These are phyloP conservation scores for Beauveria asiatica DNA, from an alignment of 2,329 filamentous ascomycete species.

Conservation along the genomic window DNA sequence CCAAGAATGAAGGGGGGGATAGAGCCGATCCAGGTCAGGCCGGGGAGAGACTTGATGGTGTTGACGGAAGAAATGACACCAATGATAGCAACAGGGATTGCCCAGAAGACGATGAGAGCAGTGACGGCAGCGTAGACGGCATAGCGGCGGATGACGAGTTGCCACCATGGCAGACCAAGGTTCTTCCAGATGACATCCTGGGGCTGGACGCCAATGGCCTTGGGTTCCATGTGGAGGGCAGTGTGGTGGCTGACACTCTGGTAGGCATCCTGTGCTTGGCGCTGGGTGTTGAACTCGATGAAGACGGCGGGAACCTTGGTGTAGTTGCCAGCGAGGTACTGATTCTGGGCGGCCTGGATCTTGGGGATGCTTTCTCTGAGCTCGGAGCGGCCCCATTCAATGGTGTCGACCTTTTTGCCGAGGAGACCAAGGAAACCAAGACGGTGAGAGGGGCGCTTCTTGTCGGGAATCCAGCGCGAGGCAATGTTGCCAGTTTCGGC, in stretches of 20 bases:
- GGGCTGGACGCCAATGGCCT: slow-evolving; percentile 74
- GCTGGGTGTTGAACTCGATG: slow-evolving; percentile 78
- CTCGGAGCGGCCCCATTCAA: slow-evolving; percentile 66
- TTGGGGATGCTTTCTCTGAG: slow-evolving; percentile 50
- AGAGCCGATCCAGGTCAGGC: slow-evolving; percentile 63
- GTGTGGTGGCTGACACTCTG: slow-evolving; percentile 77
- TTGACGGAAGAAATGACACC: slow-evolving; percentile 79
- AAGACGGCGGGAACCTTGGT: slow-evolving; percentile 69
- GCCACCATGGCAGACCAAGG: slow-evolving; percentile 60
- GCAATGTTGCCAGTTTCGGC: slow-evolving; percentile 57
- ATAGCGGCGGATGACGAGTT: slow-evolving; percentile 61
- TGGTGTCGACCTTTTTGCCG: slow-evolving; percentile 69
- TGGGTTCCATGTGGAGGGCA: slow-evolving; percentile 73
- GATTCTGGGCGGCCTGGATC: slow-evolving; percentile 54
- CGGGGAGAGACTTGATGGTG: slow-evolving; percentile 57
- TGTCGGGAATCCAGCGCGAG: slow-evolving; percentile 56
- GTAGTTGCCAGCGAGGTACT: slow-evolving; percentile 56
- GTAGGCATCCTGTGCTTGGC: slow-evolving; percentile 76
- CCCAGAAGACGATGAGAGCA: slow-evolving; percentile 78
- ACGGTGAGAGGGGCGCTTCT: slow-evolving; percentile 63
- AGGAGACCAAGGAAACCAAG: slow-evolving; percentile 54
- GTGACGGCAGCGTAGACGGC: slow-evolving; percentile 57
- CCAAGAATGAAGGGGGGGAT: slow-evolving; percentile 66
- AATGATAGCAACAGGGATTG: slow-evolving; percentile 65
- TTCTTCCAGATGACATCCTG: slow-evolving; percentile 82